Conservation (phyloP, 176 grass and related monocot species). For the Bonia amplexicaulis region DNA sequence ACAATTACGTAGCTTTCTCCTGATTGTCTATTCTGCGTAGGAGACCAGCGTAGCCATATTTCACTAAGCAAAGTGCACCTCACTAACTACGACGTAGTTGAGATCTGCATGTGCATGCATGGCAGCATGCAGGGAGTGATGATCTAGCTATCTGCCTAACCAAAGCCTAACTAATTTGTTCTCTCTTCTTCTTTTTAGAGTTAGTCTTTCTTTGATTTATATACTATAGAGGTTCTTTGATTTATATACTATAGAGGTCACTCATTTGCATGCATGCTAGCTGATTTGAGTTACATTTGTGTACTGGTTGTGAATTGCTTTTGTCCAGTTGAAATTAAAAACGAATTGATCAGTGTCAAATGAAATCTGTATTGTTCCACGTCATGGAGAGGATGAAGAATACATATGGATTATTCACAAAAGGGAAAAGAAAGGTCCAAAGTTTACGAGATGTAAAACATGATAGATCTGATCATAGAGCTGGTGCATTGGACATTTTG, state of each 20-base stretch:
- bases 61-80: conserved; percentile 27
- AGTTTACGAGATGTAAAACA: background rate
- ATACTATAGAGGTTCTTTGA: background rate
- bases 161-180: background rate
- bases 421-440: background rate
- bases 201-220: too few relatives aligned
- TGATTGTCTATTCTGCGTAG: background rate
- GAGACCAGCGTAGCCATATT: background rate
- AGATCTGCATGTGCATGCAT: background rate
- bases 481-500: background rate
- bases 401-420: background rate
- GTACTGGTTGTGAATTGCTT: background rate
- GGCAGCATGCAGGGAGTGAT: background rate
- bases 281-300: background rate
- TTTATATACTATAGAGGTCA: background rate
- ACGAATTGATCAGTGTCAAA: background rate
- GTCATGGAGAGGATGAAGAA: background rate
- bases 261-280: background rate
- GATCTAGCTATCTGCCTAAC: background rate
- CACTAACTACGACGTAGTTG: background rate
- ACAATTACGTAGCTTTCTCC: background rate
- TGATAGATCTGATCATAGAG: background rate
- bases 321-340: background rate
- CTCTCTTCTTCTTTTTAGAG: background rate
- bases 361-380: background rate